Conservation (phyloP, 805 yeast genomes). For the Vanderwaltozyma tropicalis region DNA sequence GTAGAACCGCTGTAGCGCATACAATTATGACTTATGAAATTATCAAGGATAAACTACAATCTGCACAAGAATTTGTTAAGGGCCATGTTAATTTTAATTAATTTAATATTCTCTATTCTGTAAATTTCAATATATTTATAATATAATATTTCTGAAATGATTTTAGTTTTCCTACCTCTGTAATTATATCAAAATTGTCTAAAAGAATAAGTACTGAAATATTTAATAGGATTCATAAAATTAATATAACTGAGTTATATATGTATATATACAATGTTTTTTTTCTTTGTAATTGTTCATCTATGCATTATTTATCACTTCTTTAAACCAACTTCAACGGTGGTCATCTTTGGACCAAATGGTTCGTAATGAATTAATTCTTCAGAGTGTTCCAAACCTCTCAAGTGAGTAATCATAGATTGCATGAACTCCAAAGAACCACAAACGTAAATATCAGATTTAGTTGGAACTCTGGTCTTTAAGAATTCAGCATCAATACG, state of each 20-base stretch:
- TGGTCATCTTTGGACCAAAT: conserved; percentile 29
- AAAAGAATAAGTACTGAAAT: neutral
- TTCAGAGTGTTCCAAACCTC: conserved; percentile 13
- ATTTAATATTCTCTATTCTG: neutral
- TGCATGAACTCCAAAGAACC: conserved; percentile 25
- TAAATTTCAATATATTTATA: neutral
- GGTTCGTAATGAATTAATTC: conserved; percentile 26
- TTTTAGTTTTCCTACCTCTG: too few species aligned
- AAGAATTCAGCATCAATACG: conserved; percentile 19
- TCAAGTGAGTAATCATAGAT: conserved; percentile 16
- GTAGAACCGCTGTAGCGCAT: conserved; percentile 1
- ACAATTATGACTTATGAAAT: conserved; percentile 4
- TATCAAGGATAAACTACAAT: neutral
- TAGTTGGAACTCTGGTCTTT: conserved; percentile 15
- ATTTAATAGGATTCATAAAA: neutral
- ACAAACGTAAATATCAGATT: conserved; percentile 26
- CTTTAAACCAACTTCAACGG: too few species aligned
- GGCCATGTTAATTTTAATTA: conserved; percentile 1
- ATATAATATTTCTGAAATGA: too few species aligned
- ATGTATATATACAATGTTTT: too few species aligned
- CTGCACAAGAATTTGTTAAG: neutral
- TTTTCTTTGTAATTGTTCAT: too few species aligned
- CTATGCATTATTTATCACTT: too few species aligned
- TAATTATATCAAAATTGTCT: too few species aligned
- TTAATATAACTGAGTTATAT: too few species aligned